These are phyloP conservation scores for Claviceps pusilla DNA, from an alignment of 2,329 filamentous ascomycete species.

Conservation along the genomic window DNA sequence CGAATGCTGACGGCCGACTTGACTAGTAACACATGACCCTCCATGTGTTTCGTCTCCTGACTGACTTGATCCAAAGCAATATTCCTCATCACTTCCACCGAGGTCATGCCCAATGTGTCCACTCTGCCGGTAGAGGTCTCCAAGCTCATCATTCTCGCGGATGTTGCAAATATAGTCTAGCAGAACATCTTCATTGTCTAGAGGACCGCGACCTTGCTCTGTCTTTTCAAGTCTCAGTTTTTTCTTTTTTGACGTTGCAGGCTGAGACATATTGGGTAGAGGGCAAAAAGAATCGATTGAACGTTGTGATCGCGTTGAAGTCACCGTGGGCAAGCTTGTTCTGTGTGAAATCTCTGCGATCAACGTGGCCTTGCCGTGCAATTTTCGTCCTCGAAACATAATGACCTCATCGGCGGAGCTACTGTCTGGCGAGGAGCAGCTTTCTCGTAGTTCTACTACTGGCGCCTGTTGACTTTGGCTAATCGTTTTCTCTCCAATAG, in stretches of 20 bases:
- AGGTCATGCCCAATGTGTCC: constrained; percentile 28
- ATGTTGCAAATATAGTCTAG: constrained; percentile 61
- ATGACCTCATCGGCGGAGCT: constrained; percentile 53
- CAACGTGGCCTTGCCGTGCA: constrained; percentile 6
- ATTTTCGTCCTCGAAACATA: constrained; percentile 43
- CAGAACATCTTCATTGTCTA: constrained; percentile 32
- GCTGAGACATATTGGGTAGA: not conserved
- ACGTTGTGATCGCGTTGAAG: not conserved
- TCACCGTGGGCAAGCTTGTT: not conserved
- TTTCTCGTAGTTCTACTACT: constrained; percentile 8
- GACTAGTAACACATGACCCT: not conserved
- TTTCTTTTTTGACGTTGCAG: not conserved
- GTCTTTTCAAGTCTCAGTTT: not conserved
- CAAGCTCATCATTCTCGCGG: constrained; percentile 33
- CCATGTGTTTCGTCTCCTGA: not conserved
- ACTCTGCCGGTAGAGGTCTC: constrained; percentile 48
- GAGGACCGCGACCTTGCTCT: not conserved
- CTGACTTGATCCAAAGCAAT: not conserved
- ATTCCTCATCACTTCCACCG: constrained; percentile 14
- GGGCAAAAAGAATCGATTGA: not conserved
- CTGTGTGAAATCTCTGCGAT: not conserved
- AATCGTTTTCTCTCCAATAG: constrained; percentile 14
- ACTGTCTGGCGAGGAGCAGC: constrained; percentile 11
- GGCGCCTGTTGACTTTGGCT: not conserved
- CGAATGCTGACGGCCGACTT: not conserved